A percentile compares a stretch with the other conserved stretches of the same genome.
phyloP scores from a whole-genome alignment of 2,329 filamentous ascomycete species.

The Beauveria medogensis region DNA sequence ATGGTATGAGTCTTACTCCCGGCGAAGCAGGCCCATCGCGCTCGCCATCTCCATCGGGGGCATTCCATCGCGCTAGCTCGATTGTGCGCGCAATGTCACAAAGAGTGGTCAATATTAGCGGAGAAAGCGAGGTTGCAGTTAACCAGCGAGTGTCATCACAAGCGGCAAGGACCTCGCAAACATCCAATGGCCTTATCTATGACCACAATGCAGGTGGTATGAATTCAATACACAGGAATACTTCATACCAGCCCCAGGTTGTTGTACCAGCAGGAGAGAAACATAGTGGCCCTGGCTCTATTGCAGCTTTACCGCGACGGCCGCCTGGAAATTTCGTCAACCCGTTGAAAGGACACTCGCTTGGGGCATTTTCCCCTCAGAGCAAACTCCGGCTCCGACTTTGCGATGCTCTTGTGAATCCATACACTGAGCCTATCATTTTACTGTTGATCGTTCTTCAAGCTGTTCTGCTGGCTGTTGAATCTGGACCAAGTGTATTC shows the following conservation, averaged over 20 bases:
- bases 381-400: slow-evolving; percentile 66
- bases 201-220: slow-evolving; percentile 16
- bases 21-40: slow-evolving; percentile 48
- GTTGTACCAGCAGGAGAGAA: slow-evolving; percentile 40
- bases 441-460: slow-evolving; percentile 82
- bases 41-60: slow-evolving; percentile 54
- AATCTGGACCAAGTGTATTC: slow-evolving; percentile 67
- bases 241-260: slow-evolving; percentile 44
- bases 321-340: slow-evolving; percentile 39
- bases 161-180: slow-evolving; percentile 33
- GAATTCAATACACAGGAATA: slow-evolving; percentile 34
- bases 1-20: slow-evolving; percentile 48
- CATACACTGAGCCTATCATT: slow-evolving; percentile 78
- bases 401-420: slow-evolving; percentile 79
- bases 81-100: slow-evolving; percentile 86
- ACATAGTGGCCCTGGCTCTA: slow-evolving; percentile 18
- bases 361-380: slow-evolving; percentile 76
- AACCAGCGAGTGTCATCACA: slow-evolving; percentile 60
- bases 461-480: slow-evolving; percentile 77
- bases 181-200: slow-evolving; percentile 33
- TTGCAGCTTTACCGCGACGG: slow-evolving; percentile 13
- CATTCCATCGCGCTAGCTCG: slow-evolving; percentile 61
- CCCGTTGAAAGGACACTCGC: slow-evolving; percentile 75
- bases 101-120: slow-evolving; percentile 94
- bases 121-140: slow-evolving; percentile 68